Evolutionary conservation across 306 rosid genomes (phyloP).

Genomic region (Inga oerstediana): DNA sequence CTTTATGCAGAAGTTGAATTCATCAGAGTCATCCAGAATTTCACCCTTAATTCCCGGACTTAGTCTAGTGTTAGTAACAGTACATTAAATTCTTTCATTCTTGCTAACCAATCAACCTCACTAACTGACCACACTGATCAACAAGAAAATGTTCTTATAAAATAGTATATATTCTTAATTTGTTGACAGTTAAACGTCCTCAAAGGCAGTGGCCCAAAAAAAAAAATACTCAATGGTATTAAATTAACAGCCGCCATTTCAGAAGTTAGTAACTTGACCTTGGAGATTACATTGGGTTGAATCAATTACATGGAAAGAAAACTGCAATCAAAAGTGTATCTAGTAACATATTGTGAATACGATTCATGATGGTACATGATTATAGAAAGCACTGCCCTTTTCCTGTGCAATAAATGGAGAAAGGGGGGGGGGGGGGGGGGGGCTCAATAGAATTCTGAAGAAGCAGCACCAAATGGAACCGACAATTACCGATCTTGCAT

Average conservation of each 20-base stretch:
- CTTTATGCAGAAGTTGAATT: background rate
- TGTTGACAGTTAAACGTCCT: background rate
- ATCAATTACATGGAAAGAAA: too few species aligned
- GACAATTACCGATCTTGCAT: background rate
- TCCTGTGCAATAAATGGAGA: background rate
- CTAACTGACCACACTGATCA: background rate
- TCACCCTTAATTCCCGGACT: background rate
- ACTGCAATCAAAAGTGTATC: too few species aligned
- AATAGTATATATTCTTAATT: background rate
- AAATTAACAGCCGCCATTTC: too few species aligned
- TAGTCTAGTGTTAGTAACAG: background rate
- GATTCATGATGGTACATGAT: too few species aligned
- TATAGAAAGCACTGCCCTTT: too few species aligned
- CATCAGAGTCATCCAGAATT: background rate
- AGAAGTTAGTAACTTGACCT: too few species aligned
- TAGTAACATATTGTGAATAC: too few species aligned
- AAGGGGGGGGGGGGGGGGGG: background rate
- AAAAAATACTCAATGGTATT: background rate
- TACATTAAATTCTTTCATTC: background rate
- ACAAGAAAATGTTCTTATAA: background rate
- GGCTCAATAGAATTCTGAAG: background rate
- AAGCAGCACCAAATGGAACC: slow-evolving; percentile 8
- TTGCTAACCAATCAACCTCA: background rate
- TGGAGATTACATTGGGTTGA: too few species aligned
- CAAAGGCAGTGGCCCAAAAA: background rate